Percentiles rank a stretch among this genome's conserved stretches.
Evolutionary conservation across 2,329 filamentous ascomycete species (phyloP).

Genomic region (Cercospora sojina): DNA sequence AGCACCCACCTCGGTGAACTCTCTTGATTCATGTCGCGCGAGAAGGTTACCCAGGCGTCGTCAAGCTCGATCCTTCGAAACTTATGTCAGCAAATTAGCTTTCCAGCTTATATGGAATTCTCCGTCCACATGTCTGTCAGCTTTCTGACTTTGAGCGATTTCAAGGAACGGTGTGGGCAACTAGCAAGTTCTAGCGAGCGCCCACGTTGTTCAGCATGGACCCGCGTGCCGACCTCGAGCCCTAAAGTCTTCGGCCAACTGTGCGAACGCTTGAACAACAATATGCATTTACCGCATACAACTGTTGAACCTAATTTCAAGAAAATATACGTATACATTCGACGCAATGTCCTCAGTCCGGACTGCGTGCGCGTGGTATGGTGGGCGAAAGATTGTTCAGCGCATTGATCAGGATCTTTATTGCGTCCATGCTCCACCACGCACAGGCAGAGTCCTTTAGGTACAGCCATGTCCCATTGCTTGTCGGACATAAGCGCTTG

Average conservation of each 20-base stretch:
- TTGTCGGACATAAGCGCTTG: background rate
- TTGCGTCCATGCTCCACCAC: background rate
- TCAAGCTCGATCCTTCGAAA: background rate
- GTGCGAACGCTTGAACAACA: background rate
- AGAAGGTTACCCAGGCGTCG: background rate
- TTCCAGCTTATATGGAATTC: background rate
- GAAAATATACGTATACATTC: background rate
- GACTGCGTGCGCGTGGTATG: background rate
- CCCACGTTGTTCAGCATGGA: background rate
- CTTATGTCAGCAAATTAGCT: background rate
- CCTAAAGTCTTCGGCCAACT: background rate
- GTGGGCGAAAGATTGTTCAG: background rate
- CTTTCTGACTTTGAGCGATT: background rate
- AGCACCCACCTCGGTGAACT: too few relatives aligned
- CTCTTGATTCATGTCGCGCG: background rate
- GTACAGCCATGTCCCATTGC: background rate
- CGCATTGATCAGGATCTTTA: background rate
- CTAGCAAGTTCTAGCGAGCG: background rate
- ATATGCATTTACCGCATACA: background rate
- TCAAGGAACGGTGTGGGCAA: background rate
- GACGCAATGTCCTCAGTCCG: background rate
- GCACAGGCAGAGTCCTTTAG: background rate
- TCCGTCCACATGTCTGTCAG: background rate
- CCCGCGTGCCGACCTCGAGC: background rate
- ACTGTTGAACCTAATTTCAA: background rate